Percentiles rank a stretch among this genome's conserved stretches.
These are phyloP conservation scores for Cajanus cajan DNA, from an alignment of 306 rosid species.

Conservation along the genomic window DNA sequence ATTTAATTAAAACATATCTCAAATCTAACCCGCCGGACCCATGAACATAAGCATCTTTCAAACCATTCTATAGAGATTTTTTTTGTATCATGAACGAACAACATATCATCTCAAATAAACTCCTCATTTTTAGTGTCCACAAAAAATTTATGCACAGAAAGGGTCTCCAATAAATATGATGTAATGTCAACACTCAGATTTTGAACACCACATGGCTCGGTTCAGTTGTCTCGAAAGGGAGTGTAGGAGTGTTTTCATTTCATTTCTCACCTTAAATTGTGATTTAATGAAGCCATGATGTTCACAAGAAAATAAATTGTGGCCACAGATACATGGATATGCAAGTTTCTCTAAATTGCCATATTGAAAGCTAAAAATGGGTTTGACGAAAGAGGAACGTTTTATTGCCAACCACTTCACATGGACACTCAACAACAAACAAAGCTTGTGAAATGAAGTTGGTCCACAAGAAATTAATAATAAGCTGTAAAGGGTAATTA, in stretches of 20 bases:
- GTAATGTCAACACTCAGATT: neutral
- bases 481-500: neutral
- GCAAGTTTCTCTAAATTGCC: neutral
- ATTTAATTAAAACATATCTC: too few relatives aligned
- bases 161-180: neutral
- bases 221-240: neutral
- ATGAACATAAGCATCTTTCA: too few relatives aligned
- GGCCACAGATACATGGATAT: neutral
- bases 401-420: neutral
- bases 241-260: neutral
- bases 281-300: neutral
- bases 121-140: neutral
- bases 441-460: neutral
- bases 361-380: too few relatives aligned
- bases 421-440: neutral
- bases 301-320: neutral
- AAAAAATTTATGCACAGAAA: neutral
- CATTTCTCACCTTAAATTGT: neutral
- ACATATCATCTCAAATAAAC: neutral
- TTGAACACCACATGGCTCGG: neutral
- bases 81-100: too few relatives aligned
- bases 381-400: neutral
- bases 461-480: neutral
- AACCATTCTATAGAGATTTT: too few relatives aligned
- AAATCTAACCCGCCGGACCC: too few relatives aligned